Evolutionary conservation across 2,329 filamentous ascomycete genomes (phyloP).

Genomic region (Westerdykella sp.): DNA sequence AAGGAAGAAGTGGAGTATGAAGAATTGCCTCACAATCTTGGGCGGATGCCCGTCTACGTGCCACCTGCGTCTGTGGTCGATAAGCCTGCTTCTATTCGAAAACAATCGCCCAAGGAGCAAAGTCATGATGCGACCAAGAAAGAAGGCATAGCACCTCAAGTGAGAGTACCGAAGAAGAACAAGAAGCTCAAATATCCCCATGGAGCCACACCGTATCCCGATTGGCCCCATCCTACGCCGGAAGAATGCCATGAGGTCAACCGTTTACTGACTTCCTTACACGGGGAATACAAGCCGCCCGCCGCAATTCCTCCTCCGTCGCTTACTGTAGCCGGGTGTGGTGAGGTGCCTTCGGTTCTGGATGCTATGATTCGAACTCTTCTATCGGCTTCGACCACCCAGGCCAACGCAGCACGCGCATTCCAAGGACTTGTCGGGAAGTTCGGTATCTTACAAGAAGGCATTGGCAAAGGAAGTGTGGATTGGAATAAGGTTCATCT

Average conservation of each 20-base stretch:
- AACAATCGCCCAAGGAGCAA: conserved; percentile 5
- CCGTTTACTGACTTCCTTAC: conserved; percentile 56
- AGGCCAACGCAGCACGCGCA: conserved; percentile 57
- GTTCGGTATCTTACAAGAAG: conserved; percentile 58
- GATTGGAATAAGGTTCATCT: conserved; percentile 66
- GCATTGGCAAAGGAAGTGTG: conserved; percentile 64
- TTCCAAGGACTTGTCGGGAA: conserved; percentile 58
- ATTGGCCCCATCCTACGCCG: conserved; percentile 57
- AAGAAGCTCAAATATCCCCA: conserved; percentile 40
- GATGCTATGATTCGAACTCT: conserved; percentile 59
- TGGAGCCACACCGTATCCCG: conserved; percentile 59
- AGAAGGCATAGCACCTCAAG: not conserved
- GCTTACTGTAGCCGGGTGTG: conserved; percentile 63
- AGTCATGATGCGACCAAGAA: not conserved
- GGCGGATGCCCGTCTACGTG: too few relatives aligned
- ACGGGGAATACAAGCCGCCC: conserved; percentile 60
- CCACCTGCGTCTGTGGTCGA: too few relatives aligned
- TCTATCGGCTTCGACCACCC: conserved; percentile 56
- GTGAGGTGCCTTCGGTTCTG: conserved; percentile 59
- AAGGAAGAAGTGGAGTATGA: too few relatives aligned
- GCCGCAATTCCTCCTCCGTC: conserved; percentile 64
- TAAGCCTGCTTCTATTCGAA: conserved; percentile 6
- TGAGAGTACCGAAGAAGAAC: conserved; percentile 20
- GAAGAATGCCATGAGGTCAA: conserved; percentile 66
- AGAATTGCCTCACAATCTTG: not conserved